These are phyloP conservation scores for Syzygium jambos DNA, from an alignment of 345 rosid species.

Conservation along the genomic window DNA sequence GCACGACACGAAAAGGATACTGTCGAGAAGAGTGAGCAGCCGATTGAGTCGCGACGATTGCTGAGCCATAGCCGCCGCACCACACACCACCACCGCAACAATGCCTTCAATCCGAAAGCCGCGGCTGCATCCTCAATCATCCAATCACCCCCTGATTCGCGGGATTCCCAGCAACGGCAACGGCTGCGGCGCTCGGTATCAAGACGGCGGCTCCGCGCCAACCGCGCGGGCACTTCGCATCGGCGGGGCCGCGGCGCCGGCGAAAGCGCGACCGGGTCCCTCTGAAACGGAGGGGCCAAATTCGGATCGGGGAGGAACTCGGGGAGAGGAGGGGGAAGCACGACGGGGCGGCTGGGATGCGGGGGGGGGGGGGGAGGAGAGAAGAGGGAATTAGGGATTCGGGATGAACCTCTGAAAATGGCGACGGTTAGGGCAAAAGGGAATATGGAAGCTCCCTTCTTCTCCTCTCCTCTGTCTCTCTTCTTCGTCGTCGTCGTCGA, in stretches of 20 bases:
- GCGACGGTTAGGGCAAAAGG: background rate
- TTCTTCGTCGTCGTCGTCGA: background rate
- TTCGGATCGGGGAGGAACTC: background rate
- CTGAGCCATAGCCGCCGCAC: slow-evolving; percentile 60
- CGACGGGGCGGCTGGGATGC: background rate
- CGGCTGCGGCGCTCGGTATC: background rate
- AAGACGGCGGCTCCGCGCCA: background rate
- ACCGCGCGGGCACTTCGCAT: background rate
- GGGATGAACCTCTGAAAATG: background rate
- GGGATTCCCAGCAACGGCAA: background rate
- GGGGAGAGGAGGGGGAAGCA: background rate
- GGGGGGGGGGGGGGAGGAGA: background rate
- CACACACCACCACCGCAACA: background rate
- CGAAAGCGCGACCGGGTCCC: background rate
- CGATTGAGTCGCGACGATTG: slow-evolving; percentile 94
- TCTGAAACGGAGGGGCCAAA: too few species aligned
- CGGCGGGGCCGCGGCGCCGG: background rate
- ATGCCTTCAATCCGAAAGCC: slow-evolving; percentile 8
- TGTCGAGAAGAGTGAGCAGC: slow-evolving; percentile 90
- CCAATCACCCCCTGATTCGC: background rate
- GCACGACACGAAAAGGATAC: slow-evolving; percentile 42
- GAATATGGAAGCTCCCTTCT: background rate
- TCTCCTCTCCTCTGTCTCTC: background rate
- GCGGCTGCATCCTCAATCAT: slow-evolving; percentile 1
- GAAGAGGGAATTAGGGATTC: background rate